Evolutionary conservation across 2,329 filamentous ascomycete species (phyloP).

Genomic region (Orbilia blumenaviensis): DNA sequence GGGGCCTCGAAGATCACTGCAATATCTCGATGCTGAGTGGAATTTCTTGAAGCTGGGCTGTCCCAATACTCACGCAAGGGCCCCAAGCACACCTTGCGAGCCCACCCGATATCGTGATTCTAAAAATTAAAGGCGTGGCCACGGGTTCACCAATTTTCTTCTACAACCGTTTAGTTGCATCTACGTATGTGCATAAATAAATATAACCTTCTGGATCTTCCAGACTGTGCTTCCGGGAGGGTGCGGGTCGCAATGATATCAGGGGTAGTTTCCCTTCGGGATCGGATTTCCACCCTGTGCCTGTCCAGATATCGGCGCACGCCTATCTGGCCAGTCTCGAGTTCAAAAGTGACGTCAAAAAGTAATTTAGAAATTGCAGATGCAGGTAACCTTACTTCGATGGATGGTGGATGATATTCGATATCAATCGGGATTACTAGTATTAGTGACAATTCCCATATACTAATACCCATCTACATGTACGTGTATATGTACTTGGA

Average conservation of each 20-base stretch:
- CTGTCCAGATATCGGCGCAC: neutral
- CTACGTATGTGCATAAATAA: neutral
- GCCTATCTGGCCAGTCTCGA: neutral
- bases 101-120: neutral
- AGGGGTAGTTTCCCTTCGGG: constrained; percentile 1
- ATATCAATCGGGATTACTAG: neutral
- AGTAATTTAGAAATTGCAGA: constrained; percentile 13
- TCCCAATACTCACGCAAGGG: constrained; percentile 15
- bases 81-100: neutral
- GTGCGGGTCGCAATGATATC: neutral
- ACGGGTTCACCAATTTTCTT: constrained; percentile 13
- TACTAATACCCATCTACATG: neutral
- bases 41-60: constrained; percentile 29
- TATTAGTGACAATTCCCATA: neutral
- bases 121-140: constrained; percentile 16
- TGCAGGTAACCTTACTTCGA: constrained; percentile 10
- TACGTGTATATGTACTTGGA: neutral
- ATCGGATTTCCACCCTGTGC: constrained; percentile 16
- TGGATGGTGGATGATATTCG: neutral
- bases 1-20: constrained; percentile 40
- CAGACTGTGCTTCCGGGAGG: neutral
- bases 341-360: constrained; percentile 21
- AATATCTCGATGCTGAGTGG: constrained; percentile 34
- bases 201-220: neutral
- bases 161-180: neutral